These are phyloP conservation scores for Phytophthora chlamydospora DNA, from an alignment of 352 stramenopile species.

Conservation along the genomic window DNA sequence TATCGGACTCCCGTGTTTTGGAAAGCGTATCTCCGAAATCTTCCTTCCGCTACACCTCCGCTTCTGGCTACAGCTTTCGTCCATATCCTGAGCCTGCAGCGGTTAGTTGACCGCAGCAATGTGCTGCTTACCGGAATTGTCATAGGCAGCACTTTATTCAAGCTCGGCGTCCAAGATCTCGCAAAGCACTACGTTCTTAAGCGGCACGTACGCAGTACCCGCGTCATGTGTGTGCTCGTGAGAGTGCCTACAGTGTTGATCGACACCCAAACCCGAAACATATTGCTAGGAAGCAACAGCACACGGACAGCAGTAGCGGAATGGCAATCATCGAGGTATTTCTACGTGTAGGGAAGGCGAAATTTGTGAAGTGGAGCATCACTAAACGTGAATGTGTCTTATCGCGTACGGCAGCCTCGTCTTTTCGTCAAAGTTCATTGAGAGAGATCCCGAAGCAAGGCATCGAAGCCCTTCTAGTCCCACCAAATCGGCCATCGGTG, in stretches of 20 bases:
- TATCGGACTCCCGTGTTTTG: neutral
- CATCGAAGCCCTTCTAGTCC: no score
- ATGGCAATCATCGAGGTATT: slow-evolving; percentile 31
- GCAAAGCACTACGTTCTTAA: slow-evolving; percentile 29
- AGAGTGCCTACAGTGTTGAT: slow-evolving; percentile 34
- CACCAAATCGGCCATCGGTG: no score
- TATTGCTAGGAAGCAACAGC: slow-evolving; percentile 22
- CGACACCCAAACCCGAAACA: slow-evolving; percentile 33
- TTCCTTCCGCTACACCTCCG: slow-evolving; percentile 1
- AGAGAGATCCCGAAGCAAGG: no score
- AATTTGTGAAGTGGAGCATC: slow-evolving; percentile 10
- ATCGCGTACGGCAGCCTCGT: no score
- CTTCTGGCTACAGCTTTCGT: slow-evolving; percentile 23
- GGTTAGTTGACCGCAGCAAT: slow-evolving; percentile 6
- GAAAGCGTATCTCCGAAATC: neutral
- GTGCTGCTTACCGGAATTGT: slow-evolving; percentile 9
- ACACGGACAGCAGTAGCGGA: slow-evolving; percentile 5
- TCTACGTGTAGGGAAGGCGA: slow-evolving; percentile 17
- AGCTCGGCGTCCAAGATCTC: slow-evolving; percentile 28
- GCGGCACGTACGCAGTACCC: slow-evolving; percentile 13
- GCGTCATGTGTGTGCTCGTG: slow-evolving; percentile 28
- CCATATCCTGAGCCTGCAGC: slow-evolving; percentile 16
- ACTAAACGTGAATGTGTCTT: no score
- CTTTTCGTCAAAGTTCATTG: no score
- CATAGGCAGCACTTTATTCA: slow-evolving; percentile 14